Evolutionary conservation across 495 filamentous ascomycete genomes (phyloP), one percentile per base, ranked within the genome.

Genomic region (Penicillium coprophilum): DNA sequence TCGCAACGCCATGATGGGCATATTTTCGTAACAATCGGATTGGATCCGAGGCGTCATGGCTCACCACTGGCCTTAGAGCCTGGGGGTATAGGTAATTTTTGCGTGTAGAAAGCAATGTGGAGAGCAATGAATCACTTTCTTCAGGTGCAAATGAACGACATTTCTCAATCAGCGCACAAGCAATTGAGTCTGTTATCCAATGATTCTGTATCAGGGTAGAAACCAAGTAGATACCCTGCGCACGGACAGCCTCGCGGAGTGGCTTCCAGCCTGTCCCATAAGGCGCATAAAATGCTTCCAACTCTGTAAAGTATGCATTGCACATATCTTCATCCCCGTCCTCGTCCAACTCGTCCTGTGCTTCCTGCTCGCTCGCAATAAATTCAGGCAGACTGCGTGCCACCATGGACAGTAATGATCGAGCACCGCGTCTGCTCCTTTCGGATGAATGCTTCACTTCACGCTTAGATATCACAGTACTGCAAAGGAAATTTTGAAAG

Each of bases 391-490:
- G 67, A 28, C 80, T 79, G 56, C 84, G 79, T 30, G 85, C 69
- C 53, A 83, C 84, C 74, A 85, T 87, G 6, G 84, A 82, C n/a
- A 89, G 66, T 21, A 91, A 71, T 11, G 86, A 86, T 28, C 81
- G 74, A 17, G 78, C 66, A n/a, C 71, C 74, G 20, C 55, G 64
- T 20, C 31, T 21, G 17, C 31, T 12, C 20, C 51, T 39, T 40
- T 19, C 19, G 10, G 46, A 40, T 41, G 17, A 23, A 5, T 7
- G n/a, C 10, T 20, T 41, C 13, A 41, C 12, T 27, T 43, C 43
- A 20, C 10, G 39, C 40, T 50, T 61, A 3, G 46, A 13, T 23
- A 66, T 31, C 17, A 64, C 63, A 12, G 74, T 77, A 28, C 67
- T 77, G 34, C 47, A 58, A 34, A 79, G 61, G 44, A 79, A 74